Conservation (phyloP, 2,329 filamentous ascomycete genomes). For the Fusarium nematophilum region DNA sequence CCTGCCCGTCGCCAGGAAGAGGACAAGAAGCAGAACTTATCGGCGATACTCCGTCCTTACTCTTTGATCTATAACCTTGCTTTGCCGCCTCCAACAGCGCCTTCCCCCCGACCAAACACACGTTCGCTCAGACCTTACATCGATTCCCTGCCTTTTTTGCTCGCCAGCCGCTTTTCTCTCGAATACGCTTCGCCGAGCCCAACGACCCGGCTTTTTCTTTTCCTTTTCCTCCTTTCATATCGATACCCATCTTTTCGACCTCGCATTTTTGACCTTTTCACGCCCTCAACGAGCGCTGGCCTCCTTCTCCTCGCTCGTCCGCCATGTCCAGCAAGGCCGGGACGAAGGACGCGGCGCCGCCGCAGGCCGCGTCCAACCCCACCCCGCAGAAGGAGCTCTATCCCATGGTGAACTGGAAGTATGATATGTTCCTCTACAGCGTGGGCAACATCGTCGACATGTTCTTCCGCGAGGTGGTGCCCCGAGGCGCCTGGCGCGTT, state of each 20-base stretch:
- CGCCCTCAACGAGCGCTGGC: constrained; percentile 17
- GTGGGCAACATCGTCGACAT: constrained; percentile 90
- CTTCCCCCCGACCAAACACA: background rate
- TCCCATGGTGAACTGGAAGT: constrained; percentile 79
- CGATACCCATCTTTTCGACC: constrained; percentile 11
- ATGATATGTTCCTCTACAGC: constrained; percentile 81
- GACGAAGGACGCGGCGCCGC: constrained; percentile 40
- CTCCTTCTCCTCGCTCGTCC: constrained; percentile 16
- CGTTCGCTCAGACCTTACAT: constrained; percentile 4
- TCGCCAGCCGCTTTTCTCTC: constrained; percentile 26
- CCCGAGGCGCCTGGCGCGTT: constrained; percentile 93
- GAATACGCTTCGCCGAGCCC: constrained; percentile 15
- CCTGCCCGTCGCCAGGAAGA: constrained; percentile 14
- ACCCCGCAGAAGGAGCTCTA: constrained; percentile 65
- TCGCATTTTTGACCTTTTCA: background rate
- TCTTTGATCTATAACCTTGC: constrained; percentile 14
- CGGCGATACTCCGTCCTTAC: constrained; percentile 7
- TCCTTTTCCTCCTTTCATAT: too few relatives aligned
- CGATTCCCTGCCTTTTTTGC: background rate
- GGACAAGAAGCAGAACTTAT: constrained; percentile 1
- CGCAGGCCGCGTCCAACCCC: constrained; percentile 38
- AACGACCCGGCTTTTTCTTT: constrained; percentile 24
- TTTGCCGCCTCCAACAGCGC: too few relatives aligned
- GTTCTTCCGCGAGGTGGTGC: constrained; percentile 98
- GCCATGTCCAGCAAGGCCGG: constrained; percentile 38